Conservation (phyloP, 2,329 filamentous ascomycete species). For the Penicillium sp. region DNA sequence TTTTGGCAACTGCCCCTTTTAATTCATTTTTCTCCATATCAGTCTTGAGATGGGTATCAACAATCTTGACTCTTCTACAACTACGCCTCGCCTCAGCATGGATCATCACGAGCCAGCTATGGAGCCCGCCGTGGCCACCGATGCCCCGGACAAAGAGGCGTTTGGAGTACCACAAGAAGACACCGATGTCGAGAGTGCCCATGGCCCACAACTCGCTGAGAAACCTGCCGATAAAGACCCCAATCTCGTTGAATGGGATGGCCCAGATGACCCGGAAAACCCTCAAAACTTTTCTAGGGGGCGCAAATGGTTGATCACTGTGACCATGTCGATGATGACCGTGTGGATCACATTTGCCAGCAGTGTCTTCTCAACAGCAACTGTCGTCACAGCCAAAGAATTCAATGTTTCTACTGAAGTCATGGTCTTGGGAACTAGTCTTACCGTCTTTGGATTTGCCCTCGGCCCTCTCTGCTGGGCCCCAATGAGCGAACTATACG, state of each 20-base stretch:
- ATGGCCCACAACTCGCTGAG: slow-evolving; percentile 2
- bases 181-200: slow-evolving; percentile 17
- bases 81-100: slow-evolving; percentile 22
- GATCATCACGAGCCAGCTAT: slow-evolving; percentile 6
- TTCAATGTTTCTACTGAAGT: slow-evolving; percentile 52
- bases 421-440: slow-evolving; percentile 51
- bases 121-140: background rate
- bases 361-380: slow-evolving; percentile 49
- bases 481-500: slow-evolving; percentile 49
- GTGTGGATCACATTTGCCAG: slow-evolving; percentile 52
- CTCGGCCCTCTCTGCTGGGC: slow-evolving; percentile 44
- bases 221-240: slow-evolving; percentile 25
- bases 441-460: slow-evolving; percentile 50
- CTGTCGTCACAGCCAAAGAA: slow-evolving; percentile 39
- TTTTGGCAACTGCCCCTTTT: background rate
- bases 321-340: slow-evolving; percentile 44
- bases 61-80: slow-evolving; percentile 16
- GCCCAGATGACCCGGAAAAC: slow-evolving; percentile 31
- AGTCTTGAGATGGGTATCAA: background rate
- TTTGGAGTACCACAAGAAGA: slow-evolving; percentile 5
- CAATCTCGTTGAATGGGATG: slow-evolving; percentile 33
- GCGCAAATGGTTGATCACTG: slow-evolving; percentile 46
- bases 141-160: slow-evolving; percentile 4
- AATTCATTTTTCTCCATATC: background rate
- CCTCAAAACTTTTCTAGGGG: slow-evolving; percentile 27